Conservation (phyloP, 2,329 filamentous ascomycete species). For the Ambrosiella xylebori region DNA sequence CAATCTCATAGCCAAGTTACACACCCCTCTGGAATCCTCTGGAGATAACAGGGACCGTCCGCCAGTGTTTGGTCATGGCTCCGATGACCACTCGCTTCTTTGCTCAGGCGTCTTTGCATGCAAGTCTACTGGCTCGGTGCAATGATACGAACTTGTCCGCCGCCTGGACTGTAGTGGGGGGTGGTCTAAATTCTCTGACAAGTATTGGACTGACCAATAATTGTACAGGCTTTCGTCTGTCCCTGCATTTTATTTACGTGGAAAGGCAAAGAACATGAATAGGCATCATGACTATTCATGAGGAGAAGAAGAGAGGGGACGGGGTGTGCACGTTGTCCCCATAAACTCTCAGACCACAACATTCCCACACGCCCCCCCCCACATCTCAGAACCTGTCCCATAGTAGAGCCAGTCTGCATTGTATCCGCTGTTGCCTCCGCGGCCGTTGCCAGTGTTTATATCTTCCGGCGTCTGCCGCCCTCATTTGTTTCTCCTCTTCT, state of each 20-base stretch:
- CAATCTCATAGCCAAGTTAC: background rate
- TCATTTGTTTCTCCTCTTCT: background rate
- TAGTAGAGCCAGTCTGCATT: background rate
- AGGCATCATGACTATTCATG: too few species aligned
- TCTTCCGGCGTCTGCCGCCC: background rate
- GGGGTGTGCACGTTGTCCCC: background rate
- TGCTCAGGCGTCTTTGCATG: background rate
- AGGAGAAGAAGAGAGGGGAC: background rate
- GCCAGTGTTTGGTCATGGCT: slow-evolving; percentile 2
- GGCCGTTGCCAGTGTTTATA: background rate
- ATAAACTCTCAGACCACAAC: background rate
- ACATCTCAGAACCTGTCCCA: background rate
- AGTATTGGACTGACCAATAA: background rate
- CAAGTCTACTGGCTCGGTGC: background rate
- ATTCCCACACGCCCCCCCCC: background rate
- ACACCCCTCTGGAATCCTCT: background rate
- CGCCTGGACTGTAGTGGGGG: background rate
- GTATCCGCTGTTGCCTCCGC: background rate
- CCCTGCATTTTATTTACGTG: background rate
- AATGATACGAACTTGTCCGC: background rate
- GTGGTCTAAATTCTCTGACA: background rate
- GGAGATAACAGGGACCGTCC: slow-evolving; percentile 8
- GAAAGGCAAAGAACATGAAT: background rate
- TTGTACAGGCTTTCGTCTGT: background rate
- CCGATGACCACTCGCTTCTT: background rate